A percentile compares a stretch with the other conserved stretches of the same genome.
phyloP scores from a whole-genome alignment of 345 rosid species.

The Angophora floribunda region DNA sequence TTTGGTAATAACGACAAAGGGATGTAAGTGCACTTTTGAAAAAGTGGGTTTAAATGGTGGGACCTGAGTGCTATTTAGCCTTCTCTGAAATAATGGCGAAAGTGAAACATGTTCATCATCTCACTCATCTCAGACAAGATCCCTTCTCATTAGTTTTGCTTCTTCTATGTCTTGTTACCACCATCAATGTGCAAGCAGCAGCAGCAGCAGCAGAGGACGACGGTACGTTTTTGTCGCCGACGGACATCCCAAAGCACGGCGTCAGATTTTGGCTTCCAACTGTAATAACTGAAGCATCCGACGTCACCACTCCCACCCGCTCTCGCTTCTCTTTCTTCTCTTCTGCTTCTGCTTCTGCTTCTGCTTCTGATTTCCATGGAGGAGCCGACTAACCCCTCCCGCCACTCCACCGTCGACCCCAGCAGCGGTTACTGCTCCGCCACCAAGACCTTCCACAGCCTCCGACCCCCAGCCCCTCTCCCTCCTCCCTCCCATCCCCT shows the following conservation, averaged over 20 bases:
- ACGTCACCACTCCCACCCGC: background rate
- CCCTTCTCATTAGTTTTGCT: background rate
- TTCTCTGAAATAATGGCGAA: background rate
- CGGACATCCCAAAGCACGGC: background rate
- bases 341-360: no score
- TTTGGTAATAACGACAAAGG: background rate
- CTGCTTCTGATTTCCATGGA: background rate
- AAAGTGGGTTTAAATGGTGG: background rate
- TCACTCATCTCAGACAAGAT: background rate
- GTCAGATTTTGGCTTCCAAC: background rate
- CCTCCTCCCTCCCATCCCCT: slow-evolving; percentile 41
- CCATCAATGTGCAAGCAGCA: background rate
- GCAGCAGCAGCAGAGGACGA: background rate
- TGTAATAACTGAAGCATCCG: background rate
- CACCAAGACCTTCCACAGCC: slow-evolving; percentile 40
- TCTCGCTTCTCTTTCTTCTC: background rate
- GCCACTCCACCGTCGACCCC: slow-evolving; percentile 12
- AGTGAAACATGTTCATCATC: background rate
- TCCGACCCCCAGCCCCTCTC: slow-evolving; percentile 35
- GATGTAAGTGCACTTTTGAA: background rate
- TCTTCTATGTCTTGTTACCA: background rate
- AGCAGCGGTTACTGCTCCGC: slow-evolving; percentile 30
- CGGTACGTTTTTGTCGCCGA: background rate
- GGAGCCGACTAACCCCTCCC: background rate
- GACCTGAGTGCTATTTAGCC: background rate